Base-by-base conservation (phyloP, 257 asterid genomes). In the Euphrasia confusa region DNA sequence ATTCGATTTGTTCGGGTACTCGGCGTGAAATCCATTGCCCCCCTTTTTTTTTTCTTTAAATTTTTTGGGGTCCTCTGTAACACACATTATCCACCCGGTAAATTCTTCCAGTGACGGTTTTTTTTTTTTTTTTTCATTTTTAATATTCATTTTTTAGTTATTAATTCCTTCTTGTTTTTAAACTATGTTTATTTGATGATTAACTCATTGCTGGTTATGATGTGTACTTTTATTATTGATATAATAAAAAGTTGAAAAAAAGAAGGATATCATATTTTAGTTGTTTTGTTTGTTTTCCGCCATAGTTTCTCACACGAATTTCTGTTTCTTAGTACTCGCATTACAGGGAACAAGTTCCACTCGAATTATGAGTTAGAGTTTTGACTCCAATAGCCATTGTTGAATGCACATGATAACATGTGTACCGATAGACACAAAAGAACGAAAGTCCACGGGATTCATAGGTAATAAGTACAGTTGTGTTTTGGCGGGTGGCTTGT, bases 1-100 rank as follows among this genome's bases (percentile, higher is more conserved):
- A 0, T 90, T 80, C 61, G 96, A 90, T 69, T 77, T 90, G 74
- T 82, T 77, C 71, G 81, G 84, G 48, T 79, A 77, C 48, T 76
- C 81, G 4, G 54, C 76, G 54, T 72, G 76, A 45, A 45, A 10
- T 4, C 52, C 42, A 11, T 9, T 37, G 11, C 42, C 42, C 24
- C 49, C 3, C 52, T 45, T 13, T 3, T 45, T 45, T 13, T 4
- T 12, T 11, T 40, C 13, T 4, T 30, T 3, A 4, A 77, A 58
- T 13, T 40, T 30, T 21, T 45, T 52, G 54, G 54, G 40, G 39
- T 59, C 65, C 52, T 66, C 40, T 18, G 52, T 53, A 52, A 11
- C 63, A 45, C 14, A 57, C 27, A 17, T 30, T 49, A 11, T 26
- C 27, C 5, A 45, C 65, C 68, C 80, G 94, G 97, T 86, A 84